phyloP scores from a whole-genome alignment of 163 green algal species.

The Volvox carteri region DNA sequence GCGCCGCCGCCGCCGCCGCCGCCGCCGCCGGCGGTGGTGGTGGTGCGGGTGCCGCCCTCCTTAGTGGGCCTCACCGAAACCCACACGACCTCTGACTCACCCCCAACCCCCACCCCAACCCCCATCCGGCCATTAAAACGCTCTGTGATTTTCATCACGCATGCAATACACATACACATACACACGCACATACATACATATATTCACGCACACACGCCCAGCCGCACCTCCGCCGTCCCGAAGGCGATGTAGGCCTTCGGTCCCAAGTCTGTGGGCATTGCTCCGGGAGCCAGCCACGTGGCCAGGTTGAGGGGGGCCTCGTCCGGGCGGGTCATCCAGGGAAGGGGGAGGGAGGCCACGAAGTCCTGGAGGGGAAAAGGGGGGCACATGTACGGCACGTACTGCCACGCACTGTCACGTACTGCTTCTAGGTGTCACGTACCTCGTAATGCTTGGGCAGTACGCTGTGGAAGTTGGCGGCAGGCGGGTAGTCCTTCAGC shows the following conservation, averaged over 20 bases:
- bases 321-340: conserved; percentile 78
- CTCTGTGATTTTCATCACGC: not conserved
- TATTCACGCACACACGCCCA: not conserved
- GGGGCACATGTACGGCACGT: not conserved
- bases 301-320: conserved; percentile 82
- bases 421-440: not conserved
- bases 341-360: conserved; percentile 78
- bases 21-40: no score
- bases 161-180: not conserved
- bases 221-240: conserved; percentile 58
- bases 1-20: no score
- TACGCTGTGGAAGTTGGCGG: conserved; percentile 58
- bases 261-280: conserved; percentile 86
- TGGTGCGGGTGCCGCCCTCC: no score
- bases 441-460: conserved; percentile 72
- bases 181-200: not conserved
- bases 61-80: no score
- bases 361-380: conserved; percentile 80
- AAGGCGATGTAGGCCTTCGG: conserved; percentile 94
- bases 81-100: no score
- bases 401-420: not conserved
- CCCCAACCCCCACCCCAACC: no score
- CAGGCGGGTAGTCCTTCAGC: conserved; percentile 88
- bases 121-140: no score
- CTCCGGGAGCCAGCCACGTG: conserved; percentile 58